These are phyloP conservation scores for Podosphaera fusca DNA, from an alignment of 2,329 filamentous ascomycete species.

Conservation along the genomic window DNA sequence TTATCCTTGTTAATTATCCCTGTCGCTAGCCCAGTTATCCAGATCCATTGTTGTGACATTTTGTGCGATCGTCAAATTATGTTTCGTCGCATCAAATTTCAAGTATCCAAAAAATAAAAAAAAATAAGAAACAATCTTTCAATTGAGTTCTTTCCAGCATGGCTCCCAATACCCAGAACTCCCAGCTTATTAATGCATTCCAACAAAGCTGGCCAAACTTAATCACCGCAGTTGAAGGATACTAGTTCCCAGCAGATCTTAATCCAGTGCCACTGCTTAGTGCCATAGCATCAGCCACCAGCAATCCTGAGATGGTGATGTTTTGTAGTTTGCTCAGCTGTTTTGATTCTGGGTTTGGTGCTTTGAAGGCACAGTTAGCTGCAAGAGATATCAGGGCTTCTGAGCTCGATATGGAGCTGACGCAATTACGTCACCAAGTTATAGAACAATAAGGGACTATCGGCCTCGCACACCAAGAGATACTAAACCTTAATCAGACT, in stretches of 20 bases:
- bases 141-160: neutral
- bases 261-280: neutral
- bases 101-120: neutral
- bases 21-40: no score
- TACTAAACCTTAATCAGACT: neutral
- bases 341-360: neutral
- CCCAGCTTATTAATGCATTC: neutral
- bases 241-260: neutral
- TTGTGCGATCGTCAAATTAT: neutral
- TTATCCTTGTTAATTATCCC: no score
- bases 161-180: neutral
- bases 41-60: no score
- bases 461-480: neutral
- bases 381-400: neutral
- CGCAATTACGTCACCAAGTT: neutral
- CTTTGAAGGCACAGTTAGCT: neutral
- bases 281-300: neutral
- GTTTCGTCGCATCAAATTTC: neutral
- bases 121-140: neutral
- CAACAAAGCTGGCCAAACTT: neutral
- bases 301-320: neutral
- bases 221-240: neutral
- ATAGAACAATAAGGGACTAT: neutral
- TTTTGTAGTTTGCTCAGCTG: neutral
- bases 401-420: neutral